Percentiles rank a stretch among this genome's conserved stretches.
Evolutionary conservation across 2,329 filamentous ascomycete species (phyloP).

Genomic region (Fusarium liriodendri): DNA sequence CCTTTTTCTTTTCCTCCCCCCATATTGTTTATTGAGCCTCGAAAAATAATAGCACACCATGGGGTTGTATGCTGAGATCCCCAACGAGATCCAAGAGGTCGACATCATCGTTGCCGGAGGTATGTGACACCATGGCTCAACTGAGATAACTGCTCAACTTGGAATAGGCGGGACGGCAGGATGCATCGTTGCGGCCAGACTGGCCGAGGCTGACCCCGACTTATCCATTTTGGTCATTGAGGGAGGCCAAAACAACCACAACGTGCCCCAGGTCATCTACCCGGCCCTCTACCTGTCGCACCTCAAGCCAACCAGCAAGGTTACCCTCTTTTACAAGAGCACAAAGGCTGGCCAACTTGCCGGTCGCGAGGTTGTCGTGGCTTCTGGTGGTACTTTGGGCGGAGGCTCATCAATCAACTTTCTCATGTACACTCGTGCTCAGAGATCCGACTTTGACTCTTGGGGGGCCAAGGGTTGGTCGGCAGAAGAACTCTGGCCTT

Average conservation of each 20-base stretch:
- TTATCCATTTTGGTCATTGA: neutral
- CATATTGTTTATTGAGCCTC: neutral
- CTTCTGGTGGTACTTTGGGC: slow-evolving; percentile 40
- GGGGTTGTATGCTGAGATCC: neutral
- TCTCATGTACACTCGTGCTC: slow-evolving; percentile 44
- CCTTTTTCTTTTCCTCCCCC: neutral
- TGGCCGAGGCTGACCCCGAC: neutral
- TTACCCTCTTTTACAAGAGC: slow-evolving; percentile 36
- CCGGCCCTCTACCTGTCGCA: slow-evolving; percentile 29
- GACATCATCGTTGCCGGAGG: neutral
- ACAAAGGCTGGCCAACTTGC: slow-evolving; percentile 30
- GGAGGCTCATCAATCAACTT: slow-evolving; percentile 46
- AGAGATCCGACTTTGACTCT: slow-evolving; percentile 44
- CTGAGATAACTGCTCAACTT: neutral
- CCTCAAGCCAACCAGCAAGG: slow-evolving; percentile 28
- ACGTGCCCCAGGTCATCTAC: neutral
- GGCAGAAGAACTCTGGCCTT: slow-evolving; percentile 45
- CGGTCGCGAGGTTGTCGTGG: slow-evolving; percentile 32
- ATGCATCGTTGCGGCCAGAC: neutral
- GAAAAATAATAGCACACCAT: neutral
- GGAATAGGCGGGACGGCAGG: neutral
- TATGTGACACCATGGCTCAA: neutral
- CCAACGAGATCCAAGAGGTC: neutral
- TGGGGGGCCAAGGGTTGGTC: slow-evolving; percentile 49
- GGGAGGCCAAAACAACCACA: neutral